These are phyloP conservation scores for Entomortierella chlamydospora DNA, from an alignment of 192 early-diverging fungal genomes.

Conservation along the genomic window DNA sequence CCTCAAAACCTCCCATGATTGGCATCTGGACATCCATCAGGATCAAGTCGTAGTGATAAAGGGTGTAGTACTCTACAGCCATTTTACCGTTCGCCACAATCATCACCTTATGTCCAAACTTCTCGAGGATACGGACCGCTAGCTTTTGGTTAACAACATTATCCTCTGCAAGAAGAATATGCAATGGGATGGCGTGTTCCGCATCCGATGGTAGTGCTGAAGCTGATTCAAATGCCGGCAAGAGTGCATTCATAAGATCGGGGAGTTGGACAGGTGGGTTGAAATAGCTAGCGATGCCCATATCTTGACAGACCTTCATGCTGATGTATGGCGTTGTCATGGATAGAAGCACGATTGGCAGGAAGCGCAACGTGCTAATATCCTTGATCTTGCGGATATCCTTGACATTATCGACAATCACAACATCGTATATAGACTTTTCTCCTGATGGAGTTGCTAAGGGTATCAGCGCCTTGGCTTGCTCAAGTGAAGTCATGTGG, in stretches of 20 bases:
- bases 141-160: conserved; percentile 91
- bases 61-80: conserved; percentile 78
- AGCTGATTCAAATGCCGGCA: conserved; percentile 78
- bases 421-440: conserved; percentile 67
- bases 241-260: conserved; percentile 75
- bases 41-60: conserved; percentile 72
- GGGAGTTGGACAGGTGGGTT: conserved; percentile 70
- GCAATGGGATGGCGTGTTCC: conserved; percentile 71
- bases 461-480: conserved; percentile 57
- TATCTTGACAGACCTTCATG: conserved; percentile 75
- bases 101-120: conserved; percentile 80
- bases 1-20: conserved; percentile 90
- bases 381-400: conserved; percentile 73
- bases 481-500: conserved; percentile 57
- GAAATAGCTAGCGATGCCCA: conserved; percentile 77
- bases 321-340: conserved; percentile 65
- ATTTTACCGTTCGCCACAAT: conserved; percentile 84
- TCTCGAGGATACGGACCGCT: conserved; percentile 77
- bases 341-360: conserved; percentile 80
- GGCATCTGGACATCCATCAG: conserved; percentile 95
- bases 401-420: conserved; percentile 73
- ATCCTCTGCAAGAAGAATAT: conserved; percentile 87
- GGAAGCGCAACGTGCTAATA: conserved; percentile 70
- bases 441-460: conserved; percentile 24
- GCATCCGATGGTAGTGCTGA: conserved; percentile 70